Conservation (phyloP, 163 green algal species). For the Prototheca stagnorum region DNA sequence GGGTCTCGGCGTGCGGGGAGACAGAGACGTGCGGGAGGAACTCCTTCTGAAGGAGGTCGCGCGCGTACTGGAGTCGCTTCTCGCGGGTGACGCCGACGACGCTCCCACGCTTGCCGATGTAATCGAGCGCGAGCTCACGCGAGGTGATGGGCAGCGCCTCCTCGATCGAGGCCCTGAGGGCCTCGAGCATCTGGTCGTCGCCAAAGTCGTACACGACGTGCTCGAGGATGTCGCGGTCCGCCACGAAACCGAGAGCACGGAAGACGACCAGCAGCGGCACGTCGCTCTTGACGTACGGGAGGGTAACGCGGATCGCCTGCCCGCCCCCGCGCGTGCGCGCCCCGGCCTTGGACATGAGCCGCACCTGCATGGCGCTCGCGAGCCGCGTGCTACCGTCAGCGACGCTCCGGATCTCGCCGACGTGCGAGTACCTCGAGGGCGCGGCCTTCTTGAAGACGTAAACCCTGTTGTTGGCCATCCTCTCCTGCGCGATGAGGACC, state of each 20-base stretch:
- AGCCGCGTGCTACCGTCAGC: slow-evolving; percentile 63
- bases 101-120: slow-evolving; percentile 82
- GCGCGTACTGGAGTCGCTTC: slow-evolving; percentile 67
- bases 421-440: slow-evolving; percentile 82
- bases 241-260: slow-evolving; percentile 77
- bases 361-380: slow-evolving; percentile 60
- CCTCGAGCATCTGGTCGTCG: slow-evolving; percentile 88
- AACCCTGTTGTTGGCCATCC: slow-evolving; percentile 94
- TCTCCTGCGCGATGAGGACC: slow-evolving; percentile 93
- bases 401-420: slow-evolving; percentile 69
- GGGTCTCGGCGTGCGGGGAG: slow-evolving; percentile 64
- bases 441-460: slow-evolving; percentile 94
- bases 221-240: slow-evolving; percentile 92
- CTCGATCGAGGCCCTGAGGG: slow-evolving; percentile 79
- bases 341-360: slow-evolving; percentile 51
- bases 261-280: slow-evolving; percentile 96
- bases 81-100: slow-evolving; percentile 54
- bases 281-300: slow-evolving; percentile 77
- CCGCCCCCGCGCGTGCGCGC: slow-evolving; percentile 7
- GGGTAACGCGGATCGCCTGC: slow-evolving; percentile 36
- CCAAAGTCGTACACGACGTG: slow-evolving; percentile 96
- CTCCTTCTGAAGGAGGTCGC: slow-evolving; percentile 67
- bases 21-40: slow-evolving; percentile 68
- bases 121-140: slow-evolving; percentile 86
- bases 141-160: slow-evolving; percentile 82